Base-by-base conservation (phyloP, 176 grass and related monocot genomes). In the Triticum monococcum region DNA sequence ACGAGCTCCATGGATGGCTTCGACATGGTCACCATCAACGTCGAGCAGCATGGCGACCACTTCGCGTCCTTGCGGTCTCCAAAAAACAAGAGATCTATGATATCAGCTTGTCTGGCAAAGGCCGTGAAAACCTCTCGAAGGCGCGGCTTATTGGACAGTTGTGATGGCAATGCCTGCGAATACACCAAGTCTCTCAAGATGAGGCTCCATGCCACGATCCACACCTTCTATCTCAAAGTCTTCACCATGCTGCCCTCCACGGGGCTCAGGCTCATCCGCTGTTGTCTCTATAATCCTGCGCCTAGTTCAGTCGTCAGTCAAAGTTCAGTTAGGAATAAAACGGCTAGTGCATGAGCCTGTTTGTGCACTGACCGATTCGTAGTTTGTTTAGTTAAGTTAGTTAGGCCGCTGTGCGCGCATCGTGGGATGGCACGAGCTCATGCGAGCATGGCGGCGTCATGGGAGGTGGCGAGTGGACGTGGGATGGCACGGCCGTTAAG, bases 81-180 rank as follows among this genome's bases (percentile, higher is more conserved):
- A 8, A 0, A 2, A 20, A 18, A 71, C 20, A n/a, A 38, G 4
- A 71, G 22, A 71, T 71, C 20, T 20, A 71, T n/a, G 8, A 23
- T n/a, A n/a, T 71, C 68, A 12, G 0, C 22, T 0, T 43, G n/a
- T n/a, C 6, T 43, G 5, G 37, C 20, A 7, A 72, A 72, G 37
- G 5, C 12, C 22, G 0, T 0, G 2, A 43, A 12, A 43, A 4
- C 69, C 10, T 40, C 20, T 6, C 35, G 3, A 20, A 23, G 33
- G 5, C 14, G 18, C 1, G 3, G 10, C 0, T 1, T 5, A 0
- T 1, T 71, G 9, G 10, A n/a, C 18, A 72, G 0, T 5, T 72
- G 68, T 0, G 1, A 10, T 0, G 36, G 69, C 2, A 5, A 43
- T 43, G 69, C 22, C 2, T 72, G 69, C 11, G 37, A 72, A 3